These are phyloP conservation scores for Symbiodinium natans DNA, from an alignment of 73 alveolate species.

Conservation along the genomic window DNA sequence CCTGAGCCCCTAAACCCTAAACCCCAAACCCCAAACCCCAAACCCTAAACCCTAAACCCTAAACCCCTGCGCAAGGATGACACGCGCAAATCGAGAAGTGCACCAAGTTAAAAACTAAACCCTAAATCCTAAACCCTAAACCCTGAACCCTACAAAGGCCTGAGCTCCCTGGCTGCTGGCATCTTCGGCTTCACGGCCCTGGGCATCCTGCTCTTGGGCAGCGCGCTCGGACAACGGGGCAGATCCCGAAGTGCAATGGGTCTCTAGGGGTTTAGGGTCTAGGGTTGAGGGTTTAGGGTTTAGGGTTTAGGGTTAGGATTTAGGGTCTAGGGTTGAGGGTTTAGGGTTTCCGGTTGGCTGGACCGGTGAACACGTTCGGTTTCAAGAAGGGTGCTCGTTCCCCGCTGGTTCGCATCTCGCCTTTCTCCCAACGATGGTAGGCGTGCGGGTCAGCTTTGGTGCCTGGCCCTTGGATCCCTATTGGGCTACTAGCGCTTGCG, in stretches of 20 bases:
- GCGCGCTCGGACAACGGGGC: background rate
- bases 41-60: too few species aligned
- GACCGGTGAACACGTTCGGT: too few species aligned
- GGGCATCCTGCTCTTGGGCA: constrained; percentile 56
- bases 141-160: background rate
- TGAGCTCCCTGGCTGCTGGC: constrained; percentile 83
- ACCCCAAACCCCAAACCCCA: too few species aligned
- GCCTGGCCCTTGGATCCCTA: background rate
- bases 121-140: too few species aligned
- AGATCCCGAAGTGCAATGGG: background rate
- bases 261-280: too few species aligned
- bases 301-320: too few species aligned
- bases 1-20: too few species aligned
- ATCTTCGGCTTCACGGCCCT: constrained; percentile 84
- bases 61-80: too few species aligned
- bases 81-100: too few species aligned
- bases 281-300: too few species aligned
- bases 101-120: too few species aligned
- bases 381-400: background rate
- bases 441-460: constrained; percentile 17
- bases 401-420: background rate
- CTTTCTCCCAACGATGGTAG: background rate
- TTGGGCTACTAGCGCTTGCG: background rate
- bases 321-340: too few species aligned
- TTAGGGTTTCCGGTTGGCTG: background rate